phyloP scores from a whole-genome alignment of 2,329 filamentous ascomycete genomes.

The Moelleriella libera region DNA sequence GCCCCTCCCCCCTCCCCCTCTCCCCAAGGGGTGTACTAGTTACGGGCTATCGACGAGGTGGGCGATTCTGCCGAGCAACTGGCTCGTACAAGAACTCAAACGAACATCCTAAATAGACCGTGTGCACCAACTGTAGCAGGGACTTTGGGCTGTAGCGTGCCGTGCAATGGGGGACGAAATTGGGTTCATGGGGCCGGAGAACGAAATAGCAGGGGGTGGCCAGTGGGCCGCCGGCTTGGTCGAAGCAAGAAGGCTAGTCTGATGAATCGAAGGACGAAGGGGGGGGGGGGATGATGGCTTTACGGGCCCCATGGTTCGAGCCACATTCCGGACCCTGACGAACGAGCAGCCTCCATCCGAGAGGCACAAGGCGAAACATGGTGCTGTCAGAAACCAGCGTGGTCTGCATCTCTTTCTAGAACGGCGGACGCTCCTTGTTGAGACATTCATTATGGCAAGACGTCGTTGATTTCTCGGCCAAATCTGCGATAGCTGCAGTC shows the following conservation, averaged over 20 bases:
- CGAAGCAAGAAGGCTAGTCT: not conserved
- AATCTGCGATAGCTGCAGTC: not conserved
- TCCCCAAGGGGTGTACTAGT: constrained; percentile 9
- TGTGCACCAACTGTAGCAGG: constrained; percentile 1
- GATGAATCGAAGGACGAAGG: not conserved
- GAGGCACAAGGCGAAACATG: not conserved
- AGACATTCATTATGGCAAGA: not conserved
- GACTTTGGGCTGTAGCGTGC: constrained; percentile 1
- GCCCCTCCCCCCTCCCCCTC: not conserved
- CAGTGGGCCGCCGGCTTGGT: not conserved
- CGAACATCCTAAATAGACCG: constrained; percentile 3
- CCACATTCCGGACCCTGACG: constrained; percentile 7
- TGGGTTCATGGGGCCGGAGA: not conserved
- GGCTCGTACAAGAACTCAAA: constrained; percentile 1
- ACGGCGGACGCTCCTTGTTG: not conserved
- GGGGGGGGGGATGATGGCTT: not conserved
- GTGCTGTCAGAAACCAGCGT: not conserved
- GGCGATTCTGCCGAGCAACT: constrained; percentile 4
- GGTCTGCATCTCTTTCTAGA: not conserved
- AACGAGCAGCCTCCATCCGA: constrained; percentile 1
- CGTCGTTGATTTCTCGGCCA: not conserved
- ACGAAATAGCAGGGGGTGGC: not conserved
- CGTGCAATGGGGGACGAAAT: too few relatives aligned
- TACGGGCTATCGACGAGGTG: constrained; percentile 9
- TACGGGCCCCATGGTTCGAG: constrained; percentile 6